A percentile compares a stretch with the other conserved stretches of the same genome.
phyloP scores from a whole-genome alignment of 495 filamentous ascomycete species.

The Podospora pseudopauciseta region DNA sequence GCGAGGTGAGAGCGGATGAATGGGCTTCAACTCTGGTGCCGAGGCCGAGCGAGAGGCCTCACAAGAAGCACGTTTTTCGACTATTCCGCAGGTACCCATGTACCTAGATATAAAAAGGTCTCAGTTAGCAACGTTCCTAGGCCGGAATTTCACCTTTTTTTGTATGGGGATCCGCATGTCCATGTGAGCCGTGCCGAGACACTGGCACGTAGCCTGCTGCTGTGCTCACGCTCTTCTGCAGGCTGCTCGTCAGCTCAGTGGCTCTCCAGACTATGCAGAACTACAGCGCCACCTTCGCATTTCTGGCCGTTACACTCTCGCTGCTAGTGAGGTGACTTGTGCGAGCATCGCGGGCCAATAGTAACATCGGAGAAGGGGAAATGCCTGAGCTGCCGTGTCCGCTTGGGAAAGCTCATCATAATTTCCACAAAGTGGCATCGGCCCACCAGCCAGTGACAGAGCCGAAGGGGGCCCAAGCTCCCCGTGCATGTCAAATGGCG shows the following conservation, averaged over 20 bases:
- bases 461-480: neutral
- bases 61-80: neutral
- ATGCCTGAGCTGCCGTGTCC: conserved; percentile 6
- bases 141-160: neutral
- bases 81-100: neutral
- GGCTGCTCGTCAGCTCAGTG: conserved; percentile 2
- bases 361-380: conserved; percentile 5
- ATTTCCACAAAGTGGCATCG: conserved; percentile 29
- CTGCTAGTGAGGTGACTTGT: conserved; percentile 8
- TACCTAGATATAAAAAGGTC: neutral
- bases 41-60: neutral
- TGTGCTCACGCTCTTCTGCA: neutral
- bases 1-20: neutral
- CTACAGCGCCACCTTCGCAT: conserved; percentile 1
- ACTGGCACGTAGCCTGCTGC: neutral
- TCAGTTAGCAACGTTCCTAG: neutral
- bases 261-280: conserved; percentile 5
- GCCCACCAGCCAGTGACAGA: conserved; percentile 15
- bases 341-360: conserved; percentile 9
- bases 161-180: neutral
- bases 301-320: neutral
- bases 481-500: neutral
- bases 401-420: conserved; percentile 22
- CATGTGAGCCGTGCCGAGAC: conserved; percentile 2
- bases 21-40: neutral